Evolutionary conservation across 441 rosid genomes (phyloP), one percentile per base, ranked within the genome.

Genomic region (Geranium incanum): DNA sequence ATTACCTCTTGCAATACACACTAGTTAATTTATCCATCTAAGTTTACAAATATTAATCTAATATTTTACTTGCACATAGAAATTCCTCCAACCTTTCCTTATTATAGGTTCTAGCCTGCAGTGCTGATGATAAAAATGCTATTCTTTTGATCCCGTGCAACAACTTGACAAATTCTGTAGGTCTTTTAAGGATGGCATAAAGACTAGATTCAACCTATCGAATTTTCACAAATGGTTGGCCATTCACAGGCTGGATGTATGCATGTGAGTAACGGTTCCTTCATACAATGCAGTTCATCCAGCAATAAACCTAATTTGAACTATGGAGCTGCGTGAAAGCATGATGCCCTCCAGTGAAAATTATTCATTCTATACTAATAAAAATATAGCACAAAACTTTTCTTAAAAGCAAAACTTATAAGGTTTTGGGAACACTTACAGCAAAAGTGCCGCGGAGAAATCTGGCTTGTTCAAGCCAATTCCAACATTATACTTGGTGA

Each of bases 401-500:
- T 36, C 28, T 39, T 21, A 8, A 7, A 18, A 21, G 45, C 69
- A 63, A 43, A 63, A 16, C 65, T 23, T n/a, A 36, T 45, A 41
- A 5, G 15, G n/a, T 64, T 48, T 65, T 19, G 19, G 41, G 6
- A 50, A 28, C 36, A 82, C 96, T 87, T 80, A 90, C 96, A 90
- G 75, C 66, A 87, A 16, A 74, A 90, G 79, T 18, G 97, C 84
- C 64, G 80, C 86, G 65, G 94, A 86, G 75, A 86, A 78, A 79
- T 87, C 92, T 21, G 86, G 82, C 78, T 75, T 82, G 85, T 82
- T 87, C 80, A 87, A 71, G 75, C 85, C 76, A 68, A 90, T 78
- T 66, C 97, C 92, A n/a, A 88, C 89, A 77, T 81, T 88, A 76
- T 82, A 90, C 77, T 86, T 87, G 39, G 83, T 85, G 78, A 86